phyloP scores from a whole-genome alignment of 768 basidiomycete species.

The Dioszegia hungarica region DNA sequence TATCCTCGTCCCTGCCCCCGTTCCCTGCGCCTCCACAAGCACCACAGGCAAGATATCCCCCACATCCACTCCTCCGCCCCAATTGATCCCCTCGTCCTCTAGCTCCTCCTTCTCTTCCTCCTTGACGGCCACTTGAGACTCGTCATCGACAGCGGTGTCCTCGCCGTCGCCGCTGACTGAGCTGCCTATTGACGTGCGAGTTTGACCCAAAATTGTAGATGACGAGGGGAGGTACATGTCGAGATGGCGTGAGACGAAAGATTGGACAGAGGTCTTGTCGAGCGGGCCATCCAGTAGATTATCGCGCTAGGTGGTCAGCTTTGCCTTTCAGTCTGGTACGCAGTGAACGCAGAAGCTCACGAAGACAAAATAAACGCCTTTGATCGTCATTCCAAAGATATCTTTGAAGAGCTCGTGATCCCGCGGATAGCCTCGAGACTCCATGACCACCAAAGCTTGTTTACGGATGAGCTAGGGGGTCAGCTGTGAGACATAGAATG shows the following conservation, averaged over 20 bases:
- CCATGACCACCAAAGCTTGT: slow-evolving; percentile 33
- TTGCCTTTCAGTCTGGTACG: not conserved
- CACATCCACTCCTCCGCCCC: not conserved
- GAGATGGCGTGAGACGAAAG: slow-evolving; percentile 24
- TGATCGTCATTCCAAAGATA: slow-evolving; percentile 41
- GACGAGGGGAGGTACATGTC: slow-evolving; percentile 39
- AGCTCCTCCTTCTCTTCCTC: slow-evolving; percentile 2
- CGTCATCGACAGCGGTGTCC: not conserved
- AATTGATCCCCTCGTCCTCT: not conserved
- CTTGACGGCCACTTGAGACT: not conserved
- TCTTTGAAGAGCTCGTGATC: slow-evolving; percentile 43
- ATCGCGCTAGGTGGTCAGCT: slow-evolving; percentile 23
- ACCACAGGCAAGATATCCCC: not conserved
- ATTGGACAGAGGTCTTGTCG: slow-evolving; percentile 22
- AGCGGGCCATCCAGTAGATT: slow-evolving; percentile 13
- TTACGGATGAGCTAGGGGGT: slow-evolving; percentile 40
- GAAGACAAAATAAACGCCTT: slow-evolving; percentile 41
- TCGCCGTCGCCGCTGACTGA: not conserved
- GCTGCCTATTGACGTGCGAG: not conserved
- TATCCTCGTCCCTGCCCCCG: not conserved
- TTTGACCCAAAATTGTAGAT: no score
- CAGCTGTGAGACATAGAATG: no score
- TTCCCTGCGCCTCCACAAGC: not conserved
- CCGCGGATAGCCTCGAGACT: slow-evolving; percentile 23
- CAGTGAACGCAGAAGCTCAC: slow-evolving; percentile 15